Conservation (phyloP, 352 stramenopile genomes). For the Phytophthora meadii region DNA sequence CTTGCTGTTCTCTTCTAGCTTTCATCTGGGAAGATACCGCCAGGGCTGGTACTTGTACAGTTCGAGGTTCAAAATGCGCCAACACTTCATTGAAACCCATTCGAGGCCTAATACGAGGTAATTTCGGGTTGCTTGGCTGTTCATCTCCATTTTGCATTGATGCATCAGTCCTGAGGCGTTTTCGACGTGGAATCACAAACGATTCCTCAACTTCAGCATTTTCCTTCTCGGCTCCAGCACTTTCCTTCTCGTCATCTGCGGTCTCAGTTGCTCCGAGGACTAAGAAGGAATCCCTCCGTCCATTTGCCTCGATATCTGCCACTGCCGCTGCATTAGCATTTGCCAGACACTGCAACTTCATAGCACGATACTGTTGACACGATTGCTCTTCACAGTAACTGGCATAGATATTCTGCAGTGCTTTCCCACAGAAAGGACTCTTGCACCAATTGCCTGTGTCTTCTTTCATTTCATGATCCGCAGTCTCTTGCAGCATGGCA, state of each 20-base stretch:
- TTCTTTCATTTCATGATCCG: neutral
- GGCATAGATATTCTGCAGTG: conserved; percentile 36
- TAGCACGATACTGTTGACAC: conserved; percentile 55
- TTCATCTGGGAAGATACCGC: conserved; percentile 6
- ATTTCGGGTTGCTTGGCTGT: conserved; percentile 10
- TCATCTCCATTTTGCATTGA: neutral
- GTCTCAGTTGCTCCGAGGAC: neutral
- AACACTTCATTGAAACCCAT: conserved; percentile 25
- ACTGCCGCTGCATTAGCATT: conserved; percentile 19
- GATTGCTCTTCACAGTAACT: conserved; percentile 47
- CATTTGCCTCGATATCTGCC: conserved; percentile 1
- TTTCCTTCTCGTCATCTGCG: neutral
- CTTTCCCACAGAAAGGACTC: conserved; percentile 56
- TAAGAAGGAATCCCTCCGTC: conserved; percentile 2
- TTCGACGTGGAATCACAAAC: conserved; percentile 52
- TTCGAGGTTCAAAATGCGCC: conserved; percentile 13
- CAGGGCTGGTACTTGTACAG: neutral
- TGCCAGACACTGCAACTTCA: conserved; percentile 47
- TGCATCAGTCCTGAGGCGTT: conserved; percentile 1
- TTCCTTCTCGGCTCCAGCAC: neutral
- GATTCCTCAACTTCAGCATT: neutral
- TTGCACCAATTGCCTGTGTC: conserved; percentile 17
- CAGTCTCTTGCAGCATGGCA: conserved; percentile 1
- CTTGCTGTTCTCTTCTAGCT: conserved; percentile 3
- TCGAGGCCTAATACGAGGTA: conserved; percentile 6